phyloP scores from a whole-genome alignment of 1,139 yeast species.

The Kurtzmaniella quercitrusa region DNA sequence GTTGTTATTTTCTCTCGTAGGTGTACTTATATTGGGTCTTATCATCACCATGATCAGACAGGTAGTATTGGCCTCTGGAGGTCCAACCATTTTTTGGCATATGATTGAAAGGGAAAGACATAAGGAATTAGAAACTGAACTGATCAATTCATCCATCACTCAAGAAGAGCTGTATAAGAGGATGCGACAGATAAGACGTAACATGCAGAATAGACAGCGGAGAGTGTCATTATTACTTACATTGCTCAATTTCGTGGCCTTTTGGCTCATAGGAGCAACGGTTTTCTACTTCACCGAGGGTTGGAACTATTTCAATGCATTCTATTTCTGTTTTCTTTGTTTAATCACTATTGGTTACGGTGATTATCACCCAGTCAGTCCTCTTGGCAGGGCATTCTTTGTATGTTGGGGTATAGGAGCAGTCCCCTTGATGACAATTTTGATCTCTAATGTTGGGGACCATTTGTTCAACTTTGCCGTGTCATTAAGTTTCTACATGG shows the following conservation, averaged over 20 bases:
- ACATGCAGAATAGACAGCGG: conserved; percentile 28
- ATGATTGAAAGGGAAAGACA: conserved; percentile 39
- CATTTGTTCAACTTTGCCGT: conserved; percentile 38
- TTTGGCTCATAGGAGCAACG: conserved; percentile 71
- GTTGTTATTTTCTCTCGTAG: conserved; percentile 61
- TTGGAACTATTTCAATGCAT: conserved; percentile 66
- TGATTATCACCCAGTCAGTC: conserved; percentile 56
- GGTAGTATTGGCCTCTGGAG: conserved; percentile 55
- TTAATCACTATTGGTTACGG: conserved; percentile 85
- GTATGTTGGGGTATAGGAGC: conserved; percentile 78
- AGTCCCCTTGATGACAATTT: conserved; percentile 80
- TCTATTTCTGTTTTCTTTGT: conserved; percentile 73
- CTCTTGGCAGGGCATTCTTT: conserved; percentile 70
- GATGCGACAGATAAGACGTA: conserved; percentile 47
- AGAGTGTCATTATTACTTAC: conserved; percentile 36
- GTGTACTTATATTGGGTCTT: conserved; percentile 69
- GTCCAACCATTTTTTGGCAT: conserved; percentile 65
- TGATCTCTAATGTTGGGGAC: conserved; percentile 72
- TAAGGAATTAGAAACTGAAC: conserved; percentile 14
- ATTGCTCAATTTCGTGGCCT: conserved; percentile 44
- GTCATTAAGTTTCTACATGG: conserved; percentile 12
- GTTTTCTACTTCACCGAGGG: conserved; percentile 54
- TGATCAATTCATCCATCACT: conserved; percentile 16
- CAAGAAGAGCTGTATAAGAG: conserved; percentile 30
- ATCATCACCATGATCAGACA: conserved; percentile 66